Base-by-base conservation (phyloP, 139 green algal genomes). In the Chlorella sp. region DNA sequence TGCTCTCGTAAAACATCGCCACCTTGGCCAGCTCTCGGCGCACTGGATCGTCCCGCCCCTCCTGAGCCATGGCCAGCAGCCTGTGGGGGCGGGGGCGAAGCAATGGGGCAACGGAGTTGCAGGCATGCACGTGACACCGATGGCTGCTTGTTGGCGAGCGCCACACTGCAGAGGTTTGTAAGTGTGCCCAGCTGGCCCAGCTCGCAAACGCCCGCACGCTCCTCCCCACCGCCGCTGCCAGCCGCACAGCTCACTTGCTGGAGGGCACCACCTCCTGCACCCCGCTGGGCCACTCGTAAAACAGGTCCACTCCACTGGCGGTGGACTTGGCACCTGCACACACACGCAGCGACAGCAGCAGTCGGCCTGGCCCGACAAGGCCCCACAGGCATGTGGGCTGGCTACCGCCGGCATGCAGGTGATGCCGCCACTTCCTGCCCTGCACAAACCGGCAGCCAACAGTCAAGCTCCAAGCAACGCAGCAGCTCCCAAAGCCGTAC, bases 1-100 rank as follows among this genome's bases (percentile, higher is more conserved):
- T 91, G 62, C 41, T 78, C 81, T 88, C 88, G 25, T 88, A 86
- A 34, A 87, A 91, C n/a, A 86, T 51, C 63, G 85, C 74, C 11
- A 91, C 74, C 62, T 75, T 83, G 67, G 30, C n/a, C 20, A 83
- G 60, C 25, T 26, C 76, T 7, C 36, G 36, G 76, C 76, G 69
- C 38, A 63, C 60, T 3, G 41, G 76, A 60, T 21, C 51, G 2
- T 9, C 51, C 51, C 76, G 69, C 38, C 38, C 76, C 5, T 82
- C 60, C 3, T 67, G 56, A 9, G 76, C 76, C 34, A 73, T 15
- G 11, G 28, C 26, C 17, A 57, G 60, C 57, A 82, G 4, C 13
- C 76, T 65, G 62, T 75, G 86, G 60, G 78, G 74, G 12, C n/a
- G n/a, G 74, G 18, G 44, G 9, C 44, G 21, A 21, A 15, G 15